Evolutionary conservation across 352 stramenopile species (phyloP).

Genomic region (Globisporangium parvum): DNA sequence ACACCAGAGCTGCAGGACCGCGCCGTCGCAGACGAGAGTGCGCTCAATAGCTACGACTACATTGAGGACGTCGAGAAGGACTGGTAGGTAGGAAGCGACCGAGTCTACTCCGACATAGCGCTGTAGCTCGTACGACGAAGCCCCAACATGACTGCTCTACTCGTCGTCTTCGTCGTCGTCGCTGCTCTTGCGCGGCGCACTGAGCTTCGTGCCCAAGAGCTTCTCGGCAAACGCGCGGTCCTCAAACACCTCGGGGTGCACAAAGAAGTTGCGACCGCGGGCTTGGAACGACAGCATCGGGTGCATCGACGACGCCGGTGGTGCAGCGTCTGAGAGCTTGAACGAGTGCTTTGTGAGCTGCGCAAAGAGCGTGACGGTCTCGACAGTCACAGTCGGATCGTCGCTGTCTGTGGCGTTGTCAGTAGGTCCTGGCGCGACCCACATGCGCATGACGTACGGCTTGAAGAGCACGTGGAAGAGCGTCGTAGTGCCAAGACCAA

Average conservation of each 20-base stretch:
- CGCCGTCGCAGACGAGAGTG: constrained; percentile 48
- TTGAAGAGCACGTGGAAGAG: constrained; percentile 85
- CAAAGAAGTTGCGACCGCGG: constrained; percentile 61
- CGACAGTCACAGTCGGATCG: constrained; percentile 46
- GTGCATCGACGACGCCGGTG: constrained; percentile 61
- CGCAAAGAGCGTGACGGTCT: constrained; percentile 70
- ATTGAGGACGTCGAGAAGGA: constrained; percentile 60
- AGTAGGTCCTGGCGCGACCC: constrained; percentile 23
- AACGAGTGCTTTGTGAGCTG: constrained; percentile 48
- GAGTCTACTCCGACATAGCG: background rate
- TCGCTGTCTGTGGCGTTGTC: constrained; percentile 9
- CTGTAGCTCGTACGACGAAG: too few species aligned
- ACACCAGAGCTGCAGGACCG: constrained; percentile 24
- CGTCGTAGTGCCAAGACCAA: constrained; percentile 75
- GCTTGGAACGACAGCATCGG: constrained; percentile 82
- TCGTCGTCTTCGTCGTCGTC: constrained; percentile 16
- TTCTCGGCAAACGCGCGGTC: constrained; percentile 56
- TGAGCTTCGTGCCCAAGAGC: constrained; percentile 37
- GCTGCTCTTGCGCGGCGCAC: constrained; percentile 14
- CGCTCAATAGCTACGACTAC: constrained; percentile 82
- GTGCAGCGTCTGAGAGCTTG: constrained; percentile 48
- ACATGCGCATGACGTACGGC: constrained; percentile 83
- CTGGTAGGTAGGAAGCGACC: constrained; percentile 23
- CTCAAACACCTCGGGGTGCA: constrained; percentile 70
- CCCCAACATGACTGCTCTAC: background rate